Evolutionary conservation across 139 green algal genomes (phyloP).

Genomic region (Zygnema circumcarinatum): DNA sequence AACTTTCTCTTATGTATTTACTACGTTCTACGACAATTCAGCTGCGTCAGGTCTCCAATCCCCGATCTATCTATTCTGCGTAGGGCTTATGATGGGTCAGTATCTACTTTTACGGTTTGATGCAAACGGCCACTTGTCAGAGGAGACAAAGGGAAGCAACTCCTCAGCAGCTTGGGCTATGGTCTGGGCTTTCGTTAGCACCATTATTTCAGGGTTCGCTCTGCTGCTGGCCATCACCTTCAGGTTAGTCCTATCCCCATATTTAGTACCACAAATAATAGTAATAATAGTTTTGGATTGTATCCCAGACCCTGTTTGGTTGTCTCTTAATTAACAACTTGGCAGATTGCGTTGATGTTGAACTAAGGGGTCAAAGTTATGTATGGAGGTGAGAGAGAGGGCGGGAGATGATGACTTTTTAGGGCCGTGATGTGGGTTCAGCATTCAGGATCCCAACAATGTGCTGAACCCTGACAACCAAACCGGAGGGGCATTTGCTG

Average conservation of each 20-base stretch:
- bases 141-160: background rate
- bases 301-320: no score
- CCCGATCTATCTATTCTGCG: slow-evolving; percentile 56
- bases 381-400: no score
- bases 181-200: background rate
- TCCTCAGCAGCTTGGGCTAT: background rate
- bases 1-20: slow-evolving; percentile 60
- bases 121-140: background rate
- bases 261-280: no score
- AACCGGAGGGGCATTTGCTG: background rate
- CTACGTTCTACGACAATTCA: slow-evolving; percentile 42
- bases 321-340: no score
- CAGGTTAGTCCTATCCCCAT: background rate
- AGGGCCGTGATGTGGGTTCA: background rate
- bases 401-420: no score
- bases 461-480: background rate
- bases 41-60: slow-evolving; percentile 36
- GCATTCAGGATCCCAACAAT: background rate
- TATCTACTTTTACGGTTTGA: slow-evolving; percentile 63
- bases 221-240: background rate
- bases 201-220: background rate
- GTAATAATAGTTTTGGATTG: no score
- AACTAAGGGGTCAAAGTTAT: no score
- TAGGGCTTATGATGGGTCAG: slow-evolving; percentile 67
- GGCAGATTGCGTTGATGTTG: no score